Conservation (phyloP, 1,139 yeast genomes). For the Candida buenavistaensis region DNA sequence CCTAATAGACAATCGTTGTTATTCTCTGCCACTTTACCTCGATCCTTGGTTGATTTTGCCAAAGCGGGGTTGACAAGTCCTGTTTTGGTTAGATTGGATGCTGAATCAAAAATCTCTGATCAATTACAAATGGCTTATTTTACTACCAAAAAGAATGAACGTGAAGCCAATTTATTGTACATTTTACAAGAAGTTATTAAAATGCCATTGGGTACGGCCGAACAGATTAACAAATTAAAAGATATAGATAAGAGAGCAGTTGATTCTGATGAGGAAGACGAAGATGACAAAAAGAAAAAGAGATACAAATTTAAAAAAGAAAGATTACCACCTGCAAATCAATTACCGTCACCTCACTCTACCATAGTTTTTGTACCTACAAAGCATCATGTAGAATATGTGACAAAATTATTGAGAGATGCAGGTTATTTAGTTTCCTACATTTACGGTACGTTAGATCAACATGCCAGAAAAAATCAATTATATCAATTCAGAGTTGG, state of each 20-base stretch:
- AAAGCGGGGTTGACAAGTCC: constrained; percentile 95
- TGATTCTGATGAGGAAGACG: constrained; percentile 40
- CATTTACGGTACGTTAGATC: constrained; percentile 93
- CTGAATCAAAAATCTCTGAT: constrained; percentile 87
- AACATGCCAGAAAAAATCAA: constrained; percentile 90
- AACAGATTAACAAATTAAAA: constrained; percentile 55
- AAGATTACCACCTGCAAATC: constrained; percentile 74
- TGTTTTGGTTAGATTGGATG: constrained; percentile 85
- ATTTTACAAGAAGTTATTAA: constrained; percentile 81
- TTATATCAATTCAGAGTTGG: constrained; percentile 84
- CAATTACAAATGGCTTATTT: constrained; percentile 88
- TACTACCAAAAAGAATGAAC: constrained; percentile 76
- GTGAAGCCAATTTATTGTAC: constrained; percentile 83
- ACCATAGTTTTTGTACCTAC: constrained; percentile 96
- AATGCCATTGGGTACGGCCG: constrained; percentile 75
- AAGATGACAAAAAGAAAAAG: constrained; percentile 35
- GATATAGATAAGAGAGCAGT: constrained; percentile 45
- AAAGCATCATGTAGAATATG: constrained; percentile 94
- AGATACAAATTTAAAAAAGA: constrained; percentile 49
- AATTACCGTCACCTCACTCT: constrained; percentile 78
- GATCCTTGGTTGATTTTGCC: constrained; percentile 91
- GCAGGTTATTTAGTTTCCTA: constrained; percentile 87
- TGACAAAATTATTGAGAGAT: constrained; percentile 64
- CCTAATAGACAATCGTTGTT: constrained; percentile 80
- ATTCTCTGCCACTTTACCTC: constrained; percentile 94